These are phyloP conservation scores for Heterobasidion parviporum DNA, from an alignment of 1,284 basidiomycete species.

Conservation along the genomic window DNA sequence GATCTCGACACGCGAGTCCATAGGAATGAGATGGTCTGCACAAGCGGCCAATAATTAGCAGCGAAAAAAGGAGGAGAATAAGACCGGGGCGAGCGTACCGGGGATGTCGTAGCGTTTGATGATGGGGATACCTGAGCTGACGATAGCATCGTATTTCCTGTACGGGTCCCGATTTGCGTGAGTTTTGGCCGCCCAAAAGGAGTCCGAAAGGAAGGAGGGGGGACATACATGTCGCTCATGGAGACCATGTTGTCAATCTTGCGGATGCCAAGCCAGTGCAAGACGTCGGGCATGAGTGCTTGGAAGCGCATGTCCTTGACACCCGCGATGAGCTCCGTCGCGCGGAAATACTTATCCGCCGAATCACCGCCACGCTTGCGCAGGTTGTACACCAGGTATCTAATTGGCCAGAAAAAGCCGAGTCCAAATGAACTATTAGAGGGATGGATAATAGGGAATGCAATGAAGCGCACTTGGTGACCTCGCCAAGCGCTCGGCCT, in stretches of 20 bases:
- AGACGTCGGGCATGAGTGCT: slow-evolving; percentile 91
- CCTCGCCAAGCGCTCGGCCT: slow-evolving; percentile 87
- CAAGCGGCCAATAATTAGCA: not conserved
- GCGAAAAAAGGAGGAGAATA: no score
- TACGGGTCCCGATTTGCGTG: slow-evolving; percentile 5
- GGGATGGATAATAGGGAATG: not conserved
- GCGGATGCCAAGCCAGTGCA: slow-evolving; percentile 89
- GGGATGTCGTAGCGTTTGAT: slow-evolving; percentile 79
- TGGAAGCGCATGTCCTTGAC: slow-evolving; percentile 97
- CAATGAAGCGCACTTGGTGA: slow-evolving; percentile 59
- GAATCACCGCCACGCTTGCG: slow-evolving; percentile 91
- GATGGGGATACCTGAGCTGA: slow-evolving; percentile 83
- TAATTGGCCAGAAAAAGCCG: slow-evolving; percentile 14
- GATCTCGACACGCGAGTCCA: slow-evolving; percentile 91
- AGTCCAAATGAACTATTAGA: not conserved
- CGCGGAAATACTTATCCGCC: slow-evolving; percentile 91
- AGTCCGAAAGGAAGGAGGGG: not conserved
- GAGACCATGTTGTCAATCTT: slow-evolving; percentile 88
- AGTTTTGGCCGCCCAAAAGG: not conserved
- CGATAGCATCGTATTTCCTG: slow-evolving; percentile 93
- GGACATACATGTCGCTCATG: slow-evolving; percentile 80
- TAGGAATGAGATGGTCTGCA: slow-evolving; percentile 74
- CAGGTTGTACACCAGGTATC: slow-evolving; percentile 89
- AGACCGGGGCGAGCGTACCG: slow-evolving; percentile 42
- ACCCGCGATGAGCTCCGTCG: slow-evolving; percentile 88